Conservation (phyloP, 2,329 filamentous ascomycete genomes). For the Harringtonia aguacate region DNA sequence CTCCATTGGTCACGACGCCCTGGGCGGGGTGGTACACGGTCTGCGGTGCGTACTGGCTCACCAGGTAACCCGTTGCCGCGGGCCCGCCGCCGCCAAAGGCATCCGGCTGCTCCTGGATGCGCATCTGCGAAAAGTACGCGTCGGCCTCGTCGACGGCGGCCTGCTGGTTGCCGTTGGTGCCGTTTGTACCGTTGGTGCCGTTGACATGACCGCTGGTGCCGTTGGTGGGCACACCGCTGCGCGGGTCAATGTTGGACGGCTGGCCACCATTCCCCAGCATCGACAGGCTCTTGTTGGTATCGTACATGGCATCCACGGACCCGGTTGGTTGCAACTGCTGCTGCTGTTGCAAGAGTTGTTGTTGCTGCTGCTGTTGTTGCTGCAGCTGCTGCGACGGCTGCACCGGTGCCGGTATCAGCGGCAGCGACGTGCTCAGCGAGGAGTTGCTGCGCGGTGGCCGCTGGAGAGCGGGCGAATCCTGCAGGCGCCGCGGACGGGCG, state of each 20-base stretch:
- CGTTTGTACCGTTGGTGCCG: constrained; percentile 12
- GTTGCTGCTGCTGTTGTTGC: constrained; percentile 1
- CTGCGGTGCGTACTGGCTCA: constrained; percentile 73
- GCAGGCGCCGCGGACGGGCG: constrained; percentile 67
- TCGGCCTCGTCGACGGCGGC: constrained; percentile 73
- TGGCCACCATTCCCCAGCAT: constrained; percentile 45
- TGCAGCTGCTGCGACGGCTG: constrained; percentile 7
- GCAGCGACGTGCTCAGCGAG: constrained; percentile 13
- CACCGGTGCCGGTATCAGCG: constrained; percentile 16
- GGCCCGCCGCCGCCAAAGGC: constrained; percentile 51
- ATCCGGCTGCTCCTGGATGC: constrained; percentile 53
- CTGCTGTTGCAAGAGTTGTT: constrained; percentile 1
- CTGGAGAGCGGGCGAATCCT: constrained; percentile 79
- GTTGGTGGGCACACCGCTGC: constrained; percentile 18
- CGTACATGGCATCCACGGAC: constrained; percentile 24
- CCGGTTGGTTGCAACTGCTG: constrained; percentile 24
- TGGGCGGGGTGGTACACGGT: constrained; percentile 61
- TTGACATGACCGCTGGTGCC: constrained; percentile 30
- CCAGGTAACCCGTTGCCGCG: constrained; percentile 51
- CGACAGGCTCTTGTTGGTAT: constrained; percentile 50
- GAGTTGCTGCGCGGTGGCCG: constrained; percentile 53
- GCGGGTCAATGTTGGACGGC: constrained; percentile 37
- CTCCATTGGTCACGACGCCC: constrained; percentile 55
- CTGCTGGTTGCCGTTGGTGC: constrained; percentile 27
- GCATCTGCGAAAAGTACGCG: constrained; percentile 76